Evolutionary conservation across 495 filamentous ascomycete species (phyloP), one percentile per base, ranked within the genome.

Genomic region (Baudoinia panamericana): DNA sequence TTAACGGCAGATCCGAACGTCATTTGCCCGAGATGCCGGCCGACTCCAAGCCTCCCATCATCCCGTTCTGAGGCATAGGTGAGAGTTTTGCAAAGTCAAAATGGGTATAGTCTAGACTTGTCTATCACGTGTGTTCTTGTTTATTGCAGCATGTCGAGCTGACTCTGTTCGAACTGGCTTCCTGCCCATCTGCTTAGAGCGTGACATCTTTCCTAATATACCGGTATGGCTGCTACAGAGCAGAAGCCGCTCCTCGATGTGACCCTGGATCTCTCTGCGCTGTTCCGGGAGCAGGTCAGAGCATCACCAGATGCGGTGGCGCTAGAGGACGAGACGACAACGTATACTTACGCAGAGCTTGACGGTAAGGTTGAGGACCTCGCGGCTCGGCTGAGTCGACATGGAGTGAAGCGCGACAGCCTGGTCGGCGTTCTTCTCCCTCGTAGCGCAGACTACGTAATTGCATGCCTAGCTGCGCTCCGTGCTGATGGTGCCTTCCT

Each of bases 401-500:
- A 70, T 53, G 76, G 75, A 11, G 75, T 80, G 27, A 63, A 67
- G 17, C 70, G 75, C 13, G 74, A 80, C 51, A 64, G 58, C 23
- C 63, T 78, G 16, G 77, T 80, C 22, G 77, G 77, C 18, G 69
- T 82, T 33, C 61, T 82, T 13, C 59, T 82, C 39, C 75, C 73
- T 24, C 69, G 77, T 5, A 78, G 73, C 47, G 75, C 76, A 15
- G 62, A 80, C 54, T 80, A 80, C 54, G 74, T 82, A 48, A 75
- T 82, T 57, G 71, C 75, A 18, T 80, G 75, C 53, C 61, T 82
- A 28, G 76, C 76, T 19, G 71, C 72, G 5, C 67, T 80, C 29
- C 71, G 75, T 21, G 76, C 77, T 1, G 76, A 76, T 16, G 77
- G 76, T 20, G 75, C 76, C n/a, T 82, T 80, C 45, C 64, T 82